Evolutionary conservation across 176 grass and related monocot species (phyloP).

Genomic region (Luzula sylvatica): DNA sequence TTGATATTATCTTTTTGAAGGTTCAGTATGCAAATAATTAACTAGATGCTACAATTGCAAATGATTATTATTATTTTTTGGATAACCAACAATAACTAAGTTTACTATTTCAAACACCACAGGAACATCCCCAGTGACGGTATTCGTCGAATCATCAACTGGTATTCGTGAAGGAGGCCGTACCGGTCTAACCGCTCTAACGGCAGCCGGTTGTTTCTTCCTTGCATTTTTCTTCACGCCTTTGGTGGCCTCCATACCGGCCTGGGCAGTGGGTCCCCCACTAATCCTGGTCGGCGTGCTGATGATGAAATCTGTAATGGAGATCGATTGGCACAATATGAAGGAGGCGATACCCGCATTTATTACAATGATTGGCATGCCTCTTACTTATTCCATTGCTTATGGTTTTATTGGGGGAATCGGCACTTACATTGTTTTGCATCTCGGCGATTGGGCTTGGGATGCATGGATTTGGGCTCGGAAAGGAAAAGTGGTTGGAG

Average conservation of each 20-base stretch:
- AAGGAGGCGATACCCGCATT: slow-evolving; percentile 69
- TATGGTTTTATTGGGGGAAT: slow-evolving; percentile 79
- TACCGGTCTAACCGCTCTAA: slow-evolving; percentile 56
- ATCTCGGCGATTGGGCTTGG: slow-evolving; percentile 48
- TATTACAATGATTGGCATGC: slow-evolving; percentile 63
- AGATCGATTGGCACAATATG: slow-evolving; percentile 73
- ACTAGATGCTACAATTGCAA: no score
- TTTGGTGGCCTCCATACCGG: slow-evolving; percentile 65
- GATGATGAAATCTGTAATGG: slow-evolving; percentile 84
- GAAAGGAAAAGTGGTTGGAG: slow-evolving; percentile 9
- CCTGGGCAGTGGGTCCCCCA: slow-evolving; percentile 67
- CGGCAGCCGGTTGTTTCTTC: slow-evolving; percentile 40
- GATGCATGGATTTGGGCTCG: slow-evolving; percentile 2
- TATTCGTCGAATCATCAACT: slow-evolving; percentile 70
- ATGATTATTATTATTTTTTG: no score
- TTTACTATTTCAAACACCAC: background rate
- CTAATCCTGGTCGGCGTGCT: slow-evolving; percentile 69
- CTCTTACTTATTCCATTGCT: slow-evolving; percentile 79
- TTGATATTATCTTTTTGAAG: no score
- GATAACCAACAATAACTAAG: no score
- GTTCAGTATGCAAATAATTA: no score
- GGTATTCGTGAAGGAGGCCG: slow-evolving; percentile 66
- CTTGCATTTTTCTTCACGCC: slow-evolving; percentile 63
- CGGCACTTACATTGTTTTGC: slow-evolving; percentile 47
- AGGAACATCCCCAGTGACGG: slow-evolving; percentile 55